Evolutionary conservation across 176 grass and related monocot species (phyloP).

Genomic region (Tillandsia fasciculata): DNA sequence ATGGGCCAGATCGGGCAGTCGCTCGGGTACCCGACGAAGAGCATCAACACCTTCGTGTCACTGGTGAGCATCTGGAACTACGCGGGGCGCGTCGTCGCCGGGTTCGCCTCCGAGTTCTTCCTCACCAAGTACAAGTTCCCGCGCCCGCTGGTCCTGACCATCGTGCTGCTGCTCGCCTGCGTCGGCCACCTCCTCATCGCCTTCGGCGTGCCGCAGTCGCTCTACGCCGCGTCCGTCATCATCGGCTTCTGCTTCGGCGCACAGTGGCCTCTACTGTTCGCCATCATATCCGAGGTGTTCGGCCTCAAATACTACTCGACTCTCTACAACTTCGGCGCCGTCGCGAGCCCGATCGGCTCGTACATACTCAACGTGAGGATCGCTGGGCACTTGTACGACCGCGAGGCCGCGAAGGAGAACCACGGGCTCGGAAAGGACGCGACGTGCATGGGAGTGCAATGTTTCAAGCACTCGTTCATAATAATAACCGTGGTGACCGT

Average conservation of each 20-base stretch:
- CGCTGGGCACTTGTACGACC: conserved; percentile 50
- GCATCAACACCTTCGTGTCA: conserved; percentile 70
- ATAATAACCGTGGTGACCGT: conserved; percentile 51
- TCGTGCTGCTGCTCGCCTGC: conserved; percentile 54
- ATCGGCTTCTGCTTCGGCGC: conserved; percentile 78
- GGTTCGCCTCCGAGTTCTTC: conserved; percentile 50
- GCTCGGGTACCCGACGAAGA: conserved; percentile 34
- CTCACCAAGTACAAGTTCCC: conserved; percentile 42
- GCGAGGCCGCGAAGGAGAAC: conserved; percentile 41
- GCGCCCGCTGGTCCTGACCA: conserved; percentile 46
- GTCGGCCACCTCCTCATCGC: conserved; percentile 70
- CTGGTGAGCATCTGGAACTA: conserved; percentile 93
- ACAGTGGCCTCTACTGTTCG: conserved; percentile 66
- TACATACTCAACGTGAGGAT: conserved; percentile 58
- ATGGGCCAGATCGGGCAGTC: conserved; percentile 73
- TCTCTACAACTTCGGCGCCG: conserved; percentile 63
- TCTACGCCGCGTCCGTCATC: conserved; percentile 35
- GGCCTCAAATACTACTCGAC: conserved; percentile 89
- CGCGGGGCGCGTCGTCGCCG: conserved; percentile 43
- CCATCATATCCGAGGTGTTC: conserved; percentile 78
- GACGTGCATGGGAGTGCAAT: conserved; percentile 48
- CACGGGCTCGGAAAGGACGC: conserved; percentile 29
- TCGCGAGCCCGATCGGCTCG: conserved; percentile 59
- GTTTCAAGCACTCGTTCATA: conserved; percentile 46
- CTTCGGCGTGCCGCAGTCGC: conserved; percentile 43